A percentile compares a stretch with the other conserved stretches of the same genome.
Evolutionary conservation across 2,329 filamentous ascomycete genomes (phyloP).

Genomic region (Xylaria polymorpha): DNA sequence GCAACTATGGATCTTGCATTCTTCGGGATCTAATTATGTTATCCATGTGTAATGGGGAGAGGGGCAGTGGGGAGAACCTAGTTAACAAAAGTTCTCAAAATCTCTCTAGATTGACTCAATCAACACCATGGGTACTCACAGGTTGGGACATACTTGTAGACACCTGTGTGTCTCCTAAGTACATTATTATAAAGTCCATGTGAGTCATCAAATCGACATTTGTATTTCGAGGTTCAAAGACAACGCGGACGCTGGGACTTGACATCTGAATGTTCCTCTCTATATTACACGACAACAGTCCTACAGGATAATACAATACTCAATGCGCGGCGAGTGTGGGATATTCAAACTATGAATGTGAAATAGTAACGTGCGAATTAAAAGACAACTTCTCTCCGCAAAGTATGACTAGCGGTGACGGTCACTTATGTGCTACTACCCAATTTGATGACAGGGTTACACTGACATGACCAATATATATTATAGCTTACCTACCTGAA

Average conservation of each 20-base stretch:
- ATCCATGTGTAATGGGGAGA: background rate
- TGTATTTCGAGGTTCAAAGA: too few species aligned
- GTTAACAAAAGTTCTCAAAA: background rate
- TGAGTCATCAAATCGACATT: background rate
- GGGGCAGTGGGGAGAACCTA: background rate
- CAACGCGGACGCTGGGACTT: too few species aligned
- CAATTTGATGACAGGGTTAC: background rate
- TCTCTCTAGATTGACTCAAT: background rate
- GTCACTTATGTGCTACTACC: background rate
- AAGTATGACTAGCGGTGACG: background rate
- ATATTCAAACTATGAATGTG: background rate
- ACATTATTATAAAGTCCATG: background rate
- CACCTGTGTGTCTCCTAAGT: background rate
- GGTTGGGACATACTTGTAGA: background rate
- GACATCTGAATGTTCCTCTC: too few species aligned
- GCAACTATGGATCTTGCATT: slow-evolving; percentile 52
- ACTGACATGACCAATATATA: background rate
- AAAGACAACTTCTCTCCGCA: background rate
- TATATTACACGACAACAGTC: too few species aligned
- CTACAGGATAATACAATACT: too few species aligned
- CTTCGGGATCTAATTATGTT: slow-evolving; percentile 48
- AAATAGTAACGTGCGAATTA: background rate
- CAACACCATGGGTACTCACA: background rate
- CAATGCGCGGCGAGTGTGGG: too few species aligned
- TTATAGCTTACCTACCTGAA: too few species aligned